Evolutionary conservation across 176 grass and related monocot species (phyloP), one percentile per base, ranked within the genome.

Genomic region (Bothriochloa decipiens): DNA sequence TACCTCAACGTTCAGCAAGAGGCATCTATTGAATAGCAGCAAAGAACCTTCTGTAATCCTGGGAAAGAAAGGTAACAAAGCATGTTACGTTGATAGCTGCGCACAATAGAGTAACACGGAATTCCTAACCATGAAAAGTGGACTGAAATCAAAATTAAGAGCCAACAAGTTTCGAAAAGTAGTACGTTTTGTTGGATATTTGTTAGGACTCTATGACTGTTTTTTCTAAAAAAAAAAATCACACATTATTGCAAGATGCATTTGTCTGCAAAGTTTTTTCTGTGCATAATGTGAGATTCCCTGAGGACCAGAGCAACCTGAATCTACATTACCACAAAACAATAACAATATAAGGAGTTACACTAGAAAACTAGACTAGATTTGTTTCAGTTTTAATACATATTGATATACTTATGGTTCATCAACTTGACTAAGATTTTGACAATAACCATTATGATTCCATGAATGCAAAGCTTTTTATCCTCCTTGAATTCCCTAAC

Each of bases 1-100:
- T 89, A 97, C 95, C 95, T 90, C 75, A 86, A 93, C 82, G 49
- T 94, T 84, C 90, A 97, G 87, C 75, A 97, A 90, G 78, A 97
- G 90, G 72, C 85, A 83, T 90, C 92, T 95, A 87, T 98, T 98
- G 82, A 93, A 93, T 22, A 95, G 85, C 52, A 98, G 68, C 67
- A 89, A 92, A 67, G 96, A 95, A 81, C 91, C 92, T 78, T 60
- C 55, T 65, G 68, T 42, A 81, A 98, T 84, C 80, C 96, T 98
- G 83, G 13, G 63, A 78, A 41, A 71, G 71, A 88, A 29, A 70
- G 60, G 55, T 11, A 46, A 60, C 47, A 77, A 81, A 72, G 40
- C 40, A 82, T 47, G 42, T 76, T 77, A 78, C 8, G 79, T 47
- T 18, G 67, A 69, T 91, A 72, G 50, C 20, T 28, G 0, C 66